A percentile compares a stretch with the other conserved stretches of the same genome.
Evolutionary conservation across 2,329 filamentous ascomycete species (phyloP).

Genomic region (Allantophomopsis cytisporea): DNA sequence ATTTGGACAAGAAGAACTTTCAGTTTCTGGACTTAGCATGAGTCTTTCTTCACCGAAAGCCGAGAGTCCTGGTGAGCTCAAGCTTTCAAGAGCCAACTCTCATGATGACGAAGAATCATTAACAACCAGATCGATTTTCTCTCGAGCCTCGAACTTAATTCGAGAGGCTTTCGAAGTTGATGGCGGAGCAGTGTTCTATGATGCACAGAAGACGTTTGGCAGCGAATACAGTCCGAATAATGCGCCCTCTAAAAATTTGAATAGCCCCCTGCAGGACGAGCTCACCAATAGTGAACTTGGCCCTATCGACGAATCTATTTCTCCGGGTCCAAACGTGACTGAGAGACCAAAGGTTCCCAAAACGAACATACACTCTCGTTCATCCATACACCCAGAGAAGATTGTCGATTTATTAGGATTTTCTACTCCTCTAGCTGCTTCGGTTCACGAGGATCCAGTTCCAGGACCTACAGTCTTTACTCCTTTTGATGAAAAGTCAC

Average conservation of each 20-base stretch:
- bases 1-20: conserved; percentile 4
- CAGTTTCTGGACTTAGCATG: conserved; percentile 4
- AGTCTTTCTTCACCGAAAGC: conserved; percentile 8
- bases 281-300: background rate
- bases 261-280: background rate
- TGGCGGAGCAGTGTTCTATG: conserved; percentile 18
- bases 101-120: conserved; percentile 12
- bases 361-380: conserved; percentile 7
- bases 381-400: conserved; percentile 7
- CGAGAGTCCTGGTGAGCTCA: conserved; percentile 1
- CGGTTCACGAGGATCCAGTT: conserved; percentile 14
- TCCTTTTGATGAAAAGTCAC: conserved; percentile 14
- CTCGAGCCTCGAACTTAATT: conserved; percentile 18
- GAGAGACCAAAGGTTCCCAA: background rate
- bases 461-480: conserved; percentile 12
- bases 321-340: background rate
- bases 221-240: conserved; percentile 2
- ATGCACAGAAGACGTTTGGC: conserved; percentile 16
- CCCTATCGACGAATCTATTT: background rate
- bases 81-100: conserved; percentile 3
- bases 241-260: background rate
- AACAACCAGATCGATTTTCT: conserved; percentile 13
- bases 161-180: conserved; percentile 19
- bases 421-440: conserved; percentile 14
- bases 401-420: conserved; percentile 16